Conservation (phyloP, 1,284 basidiomycete genomes). For the Sphagnurus paluster region DNA sequence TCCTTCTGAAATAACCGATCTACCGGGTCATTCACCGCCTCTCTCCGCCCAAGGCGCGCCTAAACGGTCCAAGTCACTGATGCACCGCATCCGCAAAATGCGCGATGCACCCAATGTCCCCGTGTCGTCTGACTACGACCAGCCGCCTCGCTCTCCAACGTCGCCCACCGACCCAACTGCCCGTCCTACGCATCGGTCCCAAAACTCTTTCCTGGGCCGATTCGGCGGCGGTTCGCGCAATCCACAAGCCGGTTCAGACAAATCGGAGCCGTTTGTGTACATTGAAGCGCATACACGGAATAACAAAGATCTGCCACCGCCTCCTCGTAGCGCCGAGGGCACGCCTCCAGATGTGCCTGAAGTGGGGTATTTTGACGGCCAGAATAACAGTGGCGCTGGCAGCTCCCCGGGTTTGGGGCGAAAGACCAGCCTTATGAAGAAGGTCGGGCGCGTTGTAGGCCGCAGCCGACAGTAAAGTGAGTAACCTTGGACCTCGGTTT, state of each 20-base stretch:
- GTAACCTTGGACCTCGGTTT: background rate
- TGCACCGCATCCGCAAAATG: constrained; percentile 84
- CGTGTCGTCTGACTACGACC: constrained; percentile 50
- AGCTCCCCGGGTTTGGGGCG: constrained; percentile 54
- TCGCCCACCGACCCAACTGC: constrained; percentile 38
- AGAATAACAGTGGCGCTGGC: constrained; percentile 18
- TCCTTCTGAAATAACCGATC: constrained; percentile 36
- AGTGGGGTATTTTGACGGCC: constrained; percentile 51
- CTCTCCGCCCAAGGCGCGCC: constrained; percentile 45
- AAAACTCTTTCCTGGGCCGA: constrained; percentile 76
- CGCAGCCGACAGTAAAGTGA: constrained; percentile 20
- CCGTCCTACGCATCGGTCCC: constrained; percentile 64
- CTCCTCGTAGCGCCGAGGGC: constrained; percentile 23
- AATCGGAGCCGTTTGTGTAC: constrained; percentile 60
- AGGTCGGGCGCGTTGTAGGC: constrained; percentile 48
- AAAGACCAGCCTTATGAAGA: constrained; percentile 78
- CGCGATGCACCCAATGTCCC: constrained; percentile 80
- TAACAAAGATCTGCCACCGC: constrained; percentile 62
- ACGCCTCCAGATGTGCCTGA: constrained; percentile 35
- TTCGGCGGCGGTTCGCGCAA: constrained; percentile 44
- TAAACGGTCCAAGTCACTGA: constrained; percentile 76
- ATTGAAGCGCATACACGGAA: constrained; percentile 61
- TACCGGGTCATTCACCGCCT: constrained; percentile 31
- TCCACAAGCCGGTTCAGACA: constrained; percentile 38
- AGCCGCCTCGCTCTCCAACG: constrained; percentile 48